Base-by-base conservation (phyloP, 345 rosid genomes). In the Hypericum perforatum region DNA sequence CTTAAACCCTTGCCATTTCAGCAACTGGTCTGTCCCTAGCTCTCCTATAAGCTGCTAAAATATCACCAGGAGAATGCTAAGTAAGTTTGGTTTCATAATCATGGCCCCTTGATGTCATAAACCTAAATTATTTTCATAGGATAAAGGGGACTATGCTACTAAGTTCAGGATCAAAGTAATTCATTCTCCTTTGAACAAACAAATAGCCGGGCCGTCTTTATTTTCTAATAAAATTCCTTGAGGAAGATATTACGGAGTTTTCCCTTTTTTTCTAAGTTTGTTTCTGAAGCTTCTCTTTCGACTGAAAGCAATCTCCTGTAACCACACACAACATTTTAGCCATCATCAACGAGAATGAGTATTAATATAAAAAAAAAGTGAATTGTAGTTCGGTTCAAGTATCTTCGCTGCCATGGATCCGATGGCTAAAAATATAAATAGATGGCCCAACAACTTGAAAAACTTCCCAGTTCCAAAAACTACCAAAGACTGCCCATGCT, bases 401-500 rank as follows among this genome's bases (percentile, higher is more conserved):
- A n/a, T n/a, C n/a, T n/a, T n/a, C n/a, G n/a, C n/a, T 22, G 32
- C 4, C 32, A 22, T 22, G 32, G 32, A 22, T 1, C 4, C 32
- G 4, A 1, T 22, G 32, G 32, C 32, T 1, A 1, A 22, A 22
- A 22, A 22, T 22, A 22, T 22, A 1, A 22, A 22, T 4, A 22
- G 32, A 4, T 22, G 32, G 32, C 32, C 32, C 2, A 22, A 22
- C 32, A 22, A 22, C 32, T 22, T 22, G 1, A 1, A 4, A 22
- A 22, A 1, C 32, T 22, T 22, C 2, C 11, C 29, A 54, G 66
- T 49, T 53, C 11, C 2, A 46, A 42, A 44, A 46, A 22, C 60
- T 83, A 92, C 98, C 98, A 92, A 82, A 54, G 95, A 83, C 58
- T 79, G 87, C 22, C 75, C 90, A 59, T 66, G 66, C 75, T 79